Percentiles rank a stretch among this genome's conserved stretches.
These are phyloP conservation scores for Dichotomopilus funicola DNA, from an alignment of 2,329 filamentous ascomycete species.

Conservation along the genomic window DNA sequence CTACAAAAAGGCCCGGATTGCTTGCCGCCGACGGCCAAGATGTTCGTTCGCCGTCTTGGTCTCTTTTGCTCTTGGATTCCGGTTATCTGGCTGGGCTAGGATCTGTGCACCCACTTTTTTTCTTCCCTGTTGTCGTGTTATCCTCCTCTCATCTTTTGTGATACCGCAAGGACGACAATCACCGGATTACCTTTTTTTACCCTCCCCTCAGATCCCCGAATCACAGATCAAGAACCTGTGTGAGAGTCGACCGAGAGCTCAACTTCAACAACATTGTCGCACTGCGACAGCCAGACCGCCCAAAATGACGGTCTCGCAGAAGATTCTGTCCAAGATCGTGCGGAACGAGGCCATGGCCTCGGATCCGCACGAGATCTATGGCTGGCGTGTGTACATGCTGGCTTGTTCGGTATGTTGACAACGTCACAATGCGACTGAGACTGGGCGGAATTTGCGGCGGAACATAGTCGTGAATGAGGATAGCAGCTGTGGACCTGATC, in stretches of 20 bases:
- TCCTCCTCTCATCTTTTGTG: no score
- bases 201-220: neutral
- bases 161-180: neutral
- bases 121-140: no score
- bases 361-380: constrained; percentile 63
- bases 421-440: no score
- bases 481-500: no score
- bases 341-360: constrained; percentile 56
- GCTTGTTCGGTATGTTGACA: constrained; percentile 46
- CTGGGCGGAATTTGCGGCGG: no score
- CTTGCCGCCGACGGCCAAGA: constrained; percentile 8
- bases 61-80: no score
- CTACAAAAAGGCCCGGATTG: constrained; percentile 19
- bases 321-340: constrained; percentile 38
- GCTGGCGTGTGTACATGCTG: constrained; percentile 60
- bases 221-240: neutral
- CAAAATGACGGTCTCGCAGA: constrained; percentile 20
- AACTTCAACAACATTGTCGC: neutral
- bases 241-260: neutral
- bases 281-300: neutral
- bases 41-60: no score
- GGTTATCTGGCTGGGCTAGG: no score
- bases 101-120: no score
- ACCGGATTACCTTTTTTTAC: constrained; percentile 2
- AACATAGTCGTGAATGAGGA: no score